Base-by-base conservation (phyloP, 192 early-diverging fungal species). In the Backusella mclennaniae region DNA sequence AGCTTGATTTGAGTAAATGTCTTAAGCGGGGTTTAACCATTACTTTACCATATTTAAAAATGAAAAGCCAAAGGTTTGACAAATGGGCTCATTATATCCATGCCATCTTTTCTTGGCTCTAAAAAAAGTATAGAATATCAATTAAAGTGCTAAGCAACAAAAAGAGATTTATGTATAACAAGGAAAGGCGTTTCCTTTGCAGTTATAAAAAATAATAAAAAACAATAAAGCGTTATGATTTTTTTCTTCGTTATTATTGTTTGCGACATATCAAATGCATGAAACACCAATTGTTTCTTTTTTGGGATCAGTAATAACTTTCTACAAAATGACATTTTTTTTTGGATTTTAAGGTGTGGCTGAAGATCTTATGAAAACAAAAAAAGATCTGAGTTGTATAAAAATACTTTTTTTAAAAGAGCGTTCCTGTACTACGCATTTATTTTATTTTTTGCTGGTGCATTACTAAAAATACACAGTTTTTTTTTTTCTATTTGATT, bases 321-420 rank as follows among this genome's bases (percentile, higher is more conserved):
- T 63, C 56, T 63, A 23, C 56, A 63, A 26, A 63, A 23, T 63
- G 56, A 63, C 56, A 63, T 29, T 39, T 39, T 39, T 53, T 59
- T 49, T 49, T 63, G 56, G 53, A 63, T 63, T 63, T 63, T 26
- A 26, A 29, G 56, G 56, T 63, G 56, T 63, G 56, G 56, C 56
- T 63, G 56, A 63, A 63, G 56, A 29, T 3, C 8, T 1, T 19
- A 7, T 53, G 53, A 59, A 44, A 44, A 15, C 15, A 49, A 49
- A 23, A 23, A 59, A 59, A 19, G 0, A 4, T 59, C 11, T 59
- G n/a, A 12, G 26, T 29, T 63, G 23, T 21, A 29, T 29, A 29
- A 29, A 63, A 63, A 63, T 63, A 63, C 9, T 11, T 56, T 21
- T 56, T 59, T 59, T 59, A 59, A 63, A 63, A 29, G 56, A 3